Conservation (phyloP, 257 asterid genomes). For the Henckelia pumila region DNA sequence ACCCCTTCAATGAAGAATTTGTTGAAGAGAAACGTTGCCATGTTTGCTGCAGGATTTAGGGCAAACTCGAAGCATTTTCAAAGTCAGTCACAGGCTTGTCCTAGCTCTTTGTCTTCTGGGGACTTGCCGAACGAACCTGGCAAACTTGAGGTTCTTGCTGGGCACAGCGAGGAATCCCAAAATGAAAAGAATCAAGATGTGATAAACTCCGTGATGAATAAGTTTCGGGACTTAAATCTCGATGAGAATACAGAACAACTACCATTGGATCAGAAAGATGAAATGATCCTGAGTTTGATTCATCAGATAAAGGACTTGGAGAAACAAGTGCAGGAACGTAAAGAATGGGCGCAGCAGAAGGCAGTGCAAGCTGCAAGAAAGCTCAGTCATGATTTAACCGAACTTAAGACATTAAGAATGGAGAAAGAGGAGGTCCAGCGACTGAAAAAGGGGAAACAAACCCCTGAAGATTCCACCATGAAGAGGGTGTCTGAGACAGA, state of each 20-base stretch:
- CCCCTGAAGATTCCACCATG: slow-evolving; percentile 61
- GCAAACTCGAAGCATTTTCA: slow-evolving; percentile 63
- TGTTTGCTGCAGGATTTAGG: slow-evolving; percentile 92
- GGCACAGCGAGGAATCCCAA: slow-evolving; percentile 44
- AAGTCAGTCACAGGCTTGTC: slow-evolving; percentile 54
- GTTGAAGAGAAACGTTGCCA: slow-evolving; percentile 81
- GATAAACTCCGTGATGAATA: slow-evolving; percentile 74
- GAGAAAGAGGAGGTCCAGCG: slow-evolving; percentile 86
- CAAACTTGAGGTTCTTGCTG: slow-evolving; percentile 31
- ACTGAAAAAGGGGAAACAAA: slow-evolving; percentile 70
- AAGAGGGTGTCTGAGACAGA: slow-evolving; percentile 79
- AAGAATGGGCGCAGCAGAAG: slow-evolving; percentile 96
- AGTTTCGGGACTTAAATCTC: slow-evolving; percentile 77
- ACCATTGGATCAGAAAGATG: slow-evolving; percentile 73
- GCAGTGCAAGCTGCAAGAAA: slow-evolving; percentile 97
- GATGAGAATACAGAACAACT: slow-evolving; percentile 64
- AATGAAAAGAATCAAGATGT: slow-evolving; percentile 63
- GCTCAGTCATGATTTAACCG: slow-evolving; percentile 85
- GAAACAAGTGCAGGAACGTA: slow-evolving; percentile 78
- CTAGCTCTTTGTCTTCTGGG: slow-evolving; percentile 50
- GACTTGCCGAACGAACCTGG: slow-evolving; percentile 38
- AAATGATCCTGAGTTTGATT: slow-evolving; percentile 64
- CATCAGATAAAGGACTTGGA: slow-evolving; percentile 84
- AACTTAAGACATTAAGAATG: slow-evolving; percentile 77
- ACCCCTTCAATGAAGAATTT: slow-evolving; percentile 83